Evolutionary conservation across 495 filamentous ascomycete genomes (phyloP).

Genomic region (Xylaria nigripes): DNA sequence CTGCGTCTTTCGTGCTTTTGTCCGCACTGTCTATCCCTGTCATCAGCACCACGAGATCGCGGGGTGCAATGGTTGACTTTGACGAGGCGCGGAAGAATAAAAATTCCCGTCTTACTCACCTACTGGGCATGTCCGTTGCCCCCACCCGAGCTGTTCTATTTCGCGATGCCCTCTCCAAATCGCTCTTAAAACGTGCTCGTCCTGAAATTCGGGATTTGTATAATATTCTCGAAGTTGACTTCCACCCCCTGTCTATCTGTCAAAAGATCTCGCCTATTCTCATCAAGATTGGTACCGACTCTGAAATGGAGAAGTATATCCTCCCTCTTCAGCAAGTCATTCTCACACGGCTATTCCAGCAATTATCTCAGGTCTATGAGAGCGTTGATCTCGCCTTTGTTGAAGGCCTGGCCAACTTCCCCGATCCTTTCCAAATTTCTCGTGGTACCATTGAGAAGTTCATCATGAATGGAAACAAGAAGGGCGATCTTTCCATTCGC

Average conservation of each 20-base stretch:
- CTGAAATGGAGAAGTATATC: conserved; percentile 96
- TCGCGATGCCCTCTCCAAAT: conserved; percentile 91
- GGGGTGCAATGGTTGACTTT: conserved; percentile 90
- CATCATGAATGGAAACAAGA: conserved; percentile 99
- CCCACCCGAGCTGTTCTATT: conserved; percentile 87
- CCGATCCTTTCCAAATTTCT: conserved; percentile 90
- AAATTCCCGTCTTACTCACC: conserved; percentile 91
- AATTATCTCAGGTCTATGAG: conserved; percentile 97
- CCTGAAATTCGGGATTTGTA: conserved; percentile 94
- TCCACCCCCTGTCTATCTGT: conserved; percentile 97
- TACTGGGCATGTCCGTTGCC: conserved; percentile 82
- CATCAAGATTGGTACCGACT: conserved; percentile 83
- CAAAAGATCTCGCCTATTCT: conserved; percentile 97
- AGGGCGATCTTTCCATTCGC: conserved; percentile 93
- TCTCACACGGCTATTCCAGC: conserved; percentile 94
- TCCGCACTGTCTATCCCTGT: conserved; percentile 94
- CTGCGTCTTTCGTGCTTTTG: conserved; percentile 92
- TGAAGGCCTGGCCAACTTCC: conserved; percentile 88
- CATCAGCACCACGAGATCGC: conserved; percentile 94
- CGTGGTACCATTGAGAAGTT: conserved; percentile 96
- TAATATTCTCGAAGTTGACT: conserved; percentile 97
- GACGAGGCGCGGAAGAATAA: conserved; percentile 98
- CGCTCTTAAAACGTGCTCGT: conserved; percentile 79
- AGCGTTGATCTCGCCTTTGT: conserved; percentile 93
- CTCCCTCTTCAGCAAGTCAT: conserved; percentile 95